Evolutionary conservation across 805 yeast species (phyloP), one percentile per base, ranked within the genome.

Genomic region (Starmerella powellii): DNA sequence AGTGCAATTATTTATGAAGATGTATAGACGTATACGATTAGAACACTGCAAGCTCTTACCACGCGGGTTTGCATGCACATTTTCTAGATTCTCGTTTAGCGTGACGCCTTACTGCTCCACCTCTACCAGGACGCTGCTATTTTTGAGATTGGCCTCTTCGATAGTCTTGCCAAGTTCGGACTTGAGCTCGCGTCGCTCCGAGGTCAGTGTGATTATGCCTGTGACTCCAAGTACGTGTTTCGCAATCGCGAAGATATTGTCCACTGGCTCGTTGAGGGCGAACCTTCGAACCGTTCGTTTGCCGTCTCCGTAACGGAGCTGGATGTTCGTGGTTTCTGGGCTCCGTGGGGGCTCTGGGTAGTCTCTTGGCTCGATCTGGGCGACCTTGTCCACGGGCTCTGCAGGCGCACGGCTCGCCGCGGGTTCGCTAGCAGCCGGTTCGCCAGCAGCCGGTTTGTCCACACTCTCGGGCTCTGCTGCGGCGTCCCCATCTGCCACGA

Each of bases 281-380:
- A 88, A 81, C 44, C 83, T 72, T 46, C 84, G 78, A 10, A 88
- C 79, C 11, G 79, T 63, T 44, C 96, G 68, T 36, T 76, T 71
- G n/a, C 97, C 96, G 54, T 79, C 84, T 15, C 87, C 91, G 23
- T 83, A 72, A 45, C 95, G 69, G n/a, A 91, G 71, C 61, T 91
- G 97, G 20, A 91, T 72, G 0, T 95, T 83, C 6, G 68, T 63
- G 0, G 76, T 67, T 6, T 67, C 61, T 0, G 74, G 71, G 10
- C 71, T 77, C 3, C 65, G 57, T 1, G 71, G 59, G 1, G 95
- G 93, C 54, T 86, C 95, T 0, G 65, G 64, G 44, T 76, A 74
- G 33, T 68, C 70, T 2, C 56, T 51, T 0, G 87, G 68, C 24
- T 56, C 37, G 8, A 84, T 78, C 0, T 63, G 41, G 8, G 67